phyloP scores from a whole-genome alignment of 495 filamentous ascomycete species.

The Penicillium salamii region DNA sequence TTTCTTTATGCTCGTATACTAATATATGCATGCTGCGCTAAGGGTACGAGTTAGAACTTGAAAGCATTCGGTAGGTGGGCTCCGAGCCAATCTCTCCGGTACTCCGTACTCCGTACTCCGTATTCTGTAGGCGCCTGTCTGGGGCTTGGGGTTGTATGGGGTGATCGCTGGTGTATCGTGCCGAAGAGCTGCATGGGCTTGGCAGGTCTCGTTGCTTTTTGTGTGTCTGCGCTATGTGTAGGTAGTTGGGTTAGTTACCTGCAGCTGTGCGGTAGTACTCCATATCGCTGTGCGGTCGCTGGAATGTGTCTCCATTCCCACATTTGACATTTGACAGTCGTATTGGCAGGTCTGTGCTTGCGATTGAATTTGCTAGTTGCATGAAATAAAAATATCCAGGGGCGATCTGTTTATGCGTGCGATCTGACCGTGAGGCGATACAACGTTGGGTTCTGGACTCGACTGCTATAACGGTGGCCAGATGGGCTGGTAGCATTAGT shows the following conservation, averaged over 20 bases:
- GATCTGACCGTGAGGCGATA: background rate
- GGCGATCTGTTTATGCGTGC: background rate
- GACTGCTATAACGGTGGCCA: background rate
- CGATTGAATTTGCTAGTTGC: conserved; percentile 2
- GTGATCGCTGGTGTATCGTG: background rate
- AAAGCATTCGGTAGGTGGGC: background rate
- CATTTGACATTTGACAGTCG: background rate
- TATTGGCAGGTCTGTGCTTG: background rate
- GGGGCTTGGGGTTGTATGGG: background rate
- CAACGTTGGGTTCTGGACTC: background rate
- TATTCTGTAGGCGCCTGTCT: background rate
- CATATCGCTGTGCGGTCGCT: background rate
- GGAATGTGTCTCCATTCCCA: background rate
- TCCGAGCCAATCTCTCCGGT: background rate
- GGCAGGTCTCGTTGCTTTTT: background rate
- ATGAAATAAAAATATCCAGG: background rate
- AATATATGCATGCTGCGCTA: too few species aligned
- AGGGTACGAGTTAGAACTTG: too few species aligned
- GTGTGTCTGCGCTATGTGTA: background rate
- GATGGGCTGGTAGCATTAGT: too few species aligned
- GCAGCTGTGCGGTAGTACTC: background rate
- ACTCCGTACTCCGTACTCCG: too few species aligned
- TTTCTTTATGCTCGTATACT: too few species aligned
- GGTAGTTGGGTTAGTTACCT: background rate
- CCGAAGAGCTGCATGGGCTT: background rate